Evolutionary conservation across 352 stramenopile species (phyloP).

Genomic region (Phytopythium vexans): DNA sequence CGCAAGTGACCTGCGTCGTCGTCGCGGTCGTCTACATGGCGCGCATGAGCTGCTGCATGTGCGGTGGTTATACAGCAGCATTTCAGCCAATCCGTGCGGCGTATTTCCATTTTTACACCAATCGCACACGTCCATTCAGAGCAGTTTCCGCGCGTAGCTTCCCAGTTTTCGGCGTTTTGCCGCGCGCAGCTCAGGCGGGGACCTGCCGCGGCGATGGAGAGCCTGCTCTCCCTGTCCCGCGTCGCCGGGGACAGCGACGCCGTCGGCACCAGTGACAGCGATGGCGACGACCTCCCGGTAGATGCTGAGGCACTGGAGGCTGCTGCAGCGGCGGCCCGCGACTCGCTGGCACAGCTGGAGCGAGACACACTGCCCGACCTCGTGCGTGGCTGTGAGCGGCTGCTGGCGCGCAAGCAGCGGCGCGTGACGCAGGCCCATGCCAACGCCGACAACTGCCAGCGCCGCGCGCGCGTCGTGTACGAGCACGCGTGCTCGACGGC

Average conservation of each 20-base stretch:
- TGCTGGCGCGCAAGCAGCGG: conserved; percentile 15
- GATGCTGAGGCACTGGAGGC: conserved; percentile 26
- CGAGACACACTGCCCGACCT: conserved; percentile 28
- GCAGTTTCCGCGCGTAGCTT: too few relatives aligned
- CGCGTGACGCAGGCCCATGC: conserved; percentile 24
- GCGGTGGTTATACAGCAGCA: background rate
- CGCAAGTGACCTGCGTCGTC: conserved; percentile 8
- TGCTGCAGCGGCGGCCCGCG: conserved; percentile 17
- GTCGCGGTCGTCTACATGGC: too few relatives aligned
- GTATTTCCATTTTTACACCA: too few relatives aligned
- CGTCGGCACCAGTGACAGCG: conserved; percentile 7
- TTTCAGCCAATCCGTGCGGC: background rate
- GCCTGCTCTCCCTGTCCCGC: background rate
- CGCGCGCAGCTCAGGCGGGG: too few relatives aligned
- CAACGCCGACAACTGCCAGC: conserved; percentile 20
- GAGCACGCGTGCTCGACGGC: conserved; percentile 42
- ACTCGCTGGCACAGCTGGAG: conserved; percentile 26
- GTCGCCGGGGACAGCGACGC: conserved; percentile 10
- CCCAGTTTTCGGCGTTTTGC: too few relatives aligned
- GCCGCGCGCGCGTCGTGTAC: conserved; percentile 28
- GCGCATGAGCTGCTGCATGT: background rate
- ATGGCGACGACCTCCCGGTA: conserved; percentile 11
- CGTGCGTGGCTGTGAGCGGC: conserved; percentile 23
- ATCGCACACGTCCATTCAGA: too few relatives aligned
- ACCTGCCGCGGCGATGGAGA: too few relatives aligned